These are phyloP conservation scores for Cadophora gregata DNA, from an alignment of 2,329 filamentous ascomycete genomes.

Conservation along the genomic window DNA sequence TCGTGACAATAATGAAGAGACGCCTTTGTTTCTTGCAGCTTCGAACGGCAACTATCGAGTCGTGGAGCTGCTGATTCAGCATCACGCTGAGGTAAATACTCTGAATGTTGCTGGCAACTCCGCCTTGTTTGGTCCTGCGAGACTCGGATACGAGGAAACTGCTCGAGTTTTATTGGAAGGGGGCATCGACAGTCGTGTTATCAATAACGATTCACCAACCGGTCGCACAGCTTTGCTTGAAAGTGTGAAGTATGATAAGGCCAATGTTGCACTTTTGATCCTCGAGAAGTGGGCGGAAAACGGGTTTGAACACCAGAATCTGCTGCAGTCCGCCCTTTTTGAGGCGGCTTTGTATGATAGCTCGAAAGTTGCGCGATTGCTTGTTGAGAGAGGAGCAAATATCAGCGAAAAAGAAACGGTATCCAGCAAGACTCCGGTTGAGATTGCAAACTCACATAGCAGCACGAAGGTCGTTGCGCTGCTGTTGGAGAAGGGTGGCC, in stretches of 20 bases:
- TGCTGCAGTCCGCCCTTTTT: neutral
- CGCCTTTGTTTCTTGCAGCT: conserved; percentile 6
- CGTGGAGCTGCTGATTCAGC: neutral
- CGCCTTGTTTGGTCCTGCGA: conserved; percentile 4
- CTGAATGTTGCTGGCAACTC: conserved; percentile 5
- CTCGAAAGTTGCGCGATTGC: conserved; percentile 1
- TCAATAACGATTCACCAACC: neutral
- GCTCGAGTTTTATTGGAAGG: neutral
- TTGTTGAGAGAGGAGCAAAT: neutral
- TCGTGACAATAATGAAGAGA: conserved; percentile 11
- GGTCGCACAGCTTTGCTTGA: conserved; percentile 8
- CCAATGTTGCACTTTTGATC: neutral
- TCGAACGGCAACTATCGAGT: neutral
- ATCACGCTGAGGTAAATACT: neutral
- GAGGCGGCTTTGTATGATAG: conserved; percentile 12
- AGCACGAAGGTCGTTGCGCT: conserved; percentile 8
- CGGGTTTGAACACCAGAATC: neutral
- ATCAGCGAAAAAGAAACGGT: neutral
- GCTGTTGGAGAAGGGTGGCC: conserved; percentile 6
- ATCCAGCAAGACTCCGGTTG: neutral
- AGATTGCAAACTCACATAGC: neutral
- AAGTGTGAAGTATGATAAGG: neutral
- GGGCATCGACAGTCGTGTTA: neutral
- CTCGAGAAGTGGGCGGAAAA: neutral
- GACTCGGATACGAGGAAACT: neutral